phyloP scores from a whole-genome alignment of 371 early-diverging fungal genomes.

The Hamiltosporidium magnivora region DNA sequence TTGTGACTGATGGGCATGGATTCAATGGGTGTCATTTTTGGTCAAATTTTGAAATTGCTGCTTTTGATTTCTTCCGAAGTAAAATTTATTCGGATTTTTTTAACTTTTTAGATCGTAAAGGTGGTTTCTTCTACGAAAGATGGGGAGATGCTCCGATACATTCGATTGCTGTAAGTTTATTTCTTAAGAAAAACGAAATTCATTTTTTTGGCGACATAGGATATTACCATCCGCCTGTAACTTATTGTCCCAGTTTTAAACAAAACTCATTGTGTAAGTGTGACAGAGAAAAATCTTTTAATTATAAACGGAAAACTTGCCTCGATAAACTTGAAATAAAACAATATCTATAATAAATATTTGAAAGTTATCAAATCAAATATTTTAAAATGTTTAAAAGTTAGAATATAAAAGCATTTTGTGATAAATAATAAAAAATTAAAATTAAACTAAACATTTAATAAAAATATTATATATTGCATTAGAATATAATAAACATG shows the following conservation, averaged over 20 bases:
- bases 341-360: no score
- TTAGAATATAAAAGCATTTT: no score
- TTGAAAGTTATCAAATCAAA: no score
- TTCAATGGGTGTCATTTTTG: conserved; percentile 74
- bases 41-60: conserved; percentile 84
- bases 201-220: conserved; percentile 69
- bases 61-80: conserved; percentile 65
- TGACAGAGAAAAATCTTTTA: no score
- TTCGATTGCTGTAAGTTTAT: conserved; percentile 64
- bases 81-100: conserved; percentile 64
- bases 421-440: no score
- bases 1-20: conserved; percentile 20
- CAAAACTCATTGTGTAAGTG: no score
- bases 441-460: no score
- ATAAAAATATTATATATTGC: no score
- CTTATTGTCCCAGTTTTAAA: conserved; percentile 42
- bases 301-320: no score
- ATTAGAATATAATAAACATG: no score
- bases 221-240: conserved; percentile 56
- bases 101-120: conserved; percentile 65
- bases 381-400: no score
- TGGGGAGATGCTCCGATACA: conserved; percentile 93
- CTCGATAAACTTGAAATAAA: no score
- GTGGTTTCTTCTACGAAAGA: conserved; percentile 78
- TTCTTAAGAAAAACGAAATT: conserved; percentile 61